A percentile compares a stretch with the other conserved stretches of the same genome.
Evolutionary conservation across 306 rosid species (phyloP).

Genomic region (Purshia tridentata): DNA sequence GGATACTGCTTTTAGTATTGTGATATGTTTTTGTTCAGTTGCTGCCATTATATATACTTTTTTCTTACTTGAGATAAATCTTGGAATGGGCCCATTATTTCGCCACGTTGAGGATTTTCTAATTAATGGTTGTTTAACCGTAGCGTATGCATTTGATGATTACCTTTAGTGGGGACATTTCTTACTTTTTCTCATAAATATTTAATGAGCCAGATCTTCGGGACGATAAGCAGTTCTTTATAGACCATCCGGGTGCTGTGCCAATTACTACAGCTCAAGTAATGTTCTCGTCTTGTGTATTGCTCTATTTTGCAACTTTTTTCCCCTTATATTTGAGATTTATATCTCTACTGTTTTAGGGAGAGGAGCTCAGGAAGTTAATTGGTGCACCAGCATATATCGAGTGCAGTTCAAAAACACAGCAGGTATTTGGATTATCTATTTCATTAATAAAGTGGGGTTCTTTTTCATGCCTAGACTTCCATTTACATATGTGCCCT

Average conservation of each 20-base stretch:
- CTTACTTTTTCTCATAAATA: constrained; percentile 19
- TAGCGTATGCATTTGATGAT: background rate
- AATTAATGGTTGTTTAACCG: background rate
- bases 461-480: constrained; percentile 1
- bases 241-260: constrained; percentile 97
- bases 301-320: background rate
- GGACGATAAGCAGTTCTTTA: constrained; percentile 89
- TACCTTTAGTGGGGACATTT: background rate
- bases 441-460: background rate
- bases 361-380: constrained; percentile 95
- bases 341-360: constrained; percentile 44
- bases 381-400: constrained; percentile 91
- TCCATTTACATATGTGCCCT: constrained; percentile 19
- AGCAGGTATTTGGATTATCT: constrained; percentile 50
- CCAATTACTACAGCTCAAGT: constrained; percentile 89
- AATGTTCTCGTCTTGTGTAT: constrained; percentile 4
- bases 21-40: background rate
- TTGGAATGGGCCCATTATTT: background rate
- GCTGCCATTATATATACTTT: background rate
- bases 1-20: constrained; percentile 1
- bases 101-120: background rate
- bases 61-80: background rate
- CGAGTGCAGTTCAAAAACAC: constrained; percentile 97
- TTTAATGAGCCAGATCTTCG: constrained; percentile 76
- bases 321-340: background rate